Base-by-base conservation (phyloP, 352 stramenopile species). In the Globisporangium yorkense region DNA sequence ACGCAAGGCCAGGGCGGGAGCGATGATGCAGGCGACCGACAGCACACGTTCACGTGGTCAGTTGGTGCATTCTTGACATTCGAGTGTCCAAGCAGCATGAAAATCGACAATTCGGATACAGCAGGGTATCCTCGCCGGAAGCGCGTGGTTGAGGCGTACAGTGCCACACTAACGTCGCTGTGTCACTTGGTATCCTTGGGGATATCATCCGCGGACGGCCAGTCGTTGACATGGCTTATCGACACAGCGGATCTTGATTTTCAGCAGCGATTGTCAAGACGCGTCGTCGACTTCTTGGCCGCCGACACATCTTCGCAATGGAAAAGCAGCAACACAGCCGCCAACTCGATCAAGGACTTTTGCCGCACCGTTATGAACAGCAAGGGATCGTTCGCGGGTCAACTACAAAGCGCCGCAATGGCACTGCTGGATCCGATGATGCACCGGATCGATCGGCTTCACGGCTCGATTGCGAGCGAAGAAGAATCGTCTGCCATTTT, bases 41-140 rank as follows among this genome's bases (percentile, higher is more conserved):
- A 70, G 45, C 56, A 67, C 12, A 68, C 59, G 43, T 61, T 83
- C 31, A 48, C 69, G 15, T 80, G 71, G 71, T 60, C 69, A 52
- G 65, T 80, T 55, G 45, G n/a, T 15, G 68, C 37, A 4, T 77
- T 80, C 27, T 61, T 83, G 20, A 69, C 57, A 8, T 54, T 61
- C 15, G 60, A 54, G 21, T 67, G 59, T 51, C 64, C 71, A 31
- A 39, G 20, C 35, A 21, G 29, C 3, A 46, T 10, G 37, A 1
- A 18, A 24, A 24, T 21, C 20, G 27, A 24, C 18, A 21, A 18
- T 31, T 57, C 39, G 18, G 21, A 5, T 10, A 39, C 46, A 13
- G 51, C 15, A 4, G 45, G 33, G 13, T 61, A 61, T 15, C 4
- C 29, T 40, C 27, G 3, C 3, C 51, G 51, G 41, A 68, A 65